Evolutionary conservation across 352 stramenopile genomes (phyloP).

Genomic region (Elongisporangium anandrum): DNA sequence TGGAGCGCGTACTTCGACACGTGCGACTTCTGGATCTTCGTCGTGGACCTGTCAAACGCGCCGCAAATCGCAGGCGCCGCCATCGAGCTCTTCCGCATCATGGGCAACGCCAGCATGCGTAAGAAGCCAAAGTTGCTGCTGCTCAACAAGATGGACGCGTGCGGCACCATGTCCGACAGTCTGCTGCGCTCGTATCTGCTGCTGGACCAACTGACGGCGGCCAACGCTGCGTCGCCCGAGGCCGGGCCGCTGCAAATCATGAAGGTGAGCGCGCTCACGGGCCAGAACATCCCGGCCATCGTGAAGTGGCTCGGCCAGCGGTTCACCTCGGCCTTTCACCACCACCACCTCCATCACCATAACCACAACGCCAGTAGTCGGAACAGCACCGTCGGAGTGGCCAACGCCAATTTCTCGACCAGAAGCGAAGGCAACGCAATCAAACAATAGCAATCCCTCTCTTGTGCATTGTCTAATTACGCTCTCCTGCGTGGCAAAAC

Average conservation of each 20-base stretch:
- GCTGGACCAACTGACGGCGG: conserved; percentile 38
- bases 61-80: conserved; percentile 37
- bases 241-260: conserved; percentile 40
- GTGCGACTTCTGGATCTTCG: conserved; percentile 67
- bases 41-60: conserved; percentile 59
- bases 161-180: conserved; percentile 38
- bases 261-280: conserved; percentile 54
- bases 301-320: conserved; percentile 50
- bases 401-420: conserved; percentile 11
- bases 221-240: conserved; percentile 8
- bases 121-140: conserved; percentile 58
- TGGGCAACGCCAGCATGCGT: conserved; percentile 46
- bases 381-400: conserved; percentile 9
- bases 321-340: conserved; percentile 4
- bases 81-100: conserved; percentile 63
- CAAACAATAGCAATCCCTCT: conserved; percentile 2
- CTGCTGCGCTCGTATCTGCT: conserved; percentile 47
- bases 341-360: neutral
- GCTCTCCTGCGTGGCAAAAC: conserved; percentile 56
- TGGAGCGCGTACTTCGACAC: conserved; percentile 64
- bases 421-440: neutral
- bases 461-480: conserved; percentile 30
- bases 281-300: conserved; percentile 52
- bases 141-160: conserved; percentile 66
- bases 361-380: conserved; percentile 11